Percentiles rank a stretch among this genome's conserved stretches.
phyloP scores from a whole-genome alignment of 257 asterid genomes.

The Solanum clarkiae region DNA sequence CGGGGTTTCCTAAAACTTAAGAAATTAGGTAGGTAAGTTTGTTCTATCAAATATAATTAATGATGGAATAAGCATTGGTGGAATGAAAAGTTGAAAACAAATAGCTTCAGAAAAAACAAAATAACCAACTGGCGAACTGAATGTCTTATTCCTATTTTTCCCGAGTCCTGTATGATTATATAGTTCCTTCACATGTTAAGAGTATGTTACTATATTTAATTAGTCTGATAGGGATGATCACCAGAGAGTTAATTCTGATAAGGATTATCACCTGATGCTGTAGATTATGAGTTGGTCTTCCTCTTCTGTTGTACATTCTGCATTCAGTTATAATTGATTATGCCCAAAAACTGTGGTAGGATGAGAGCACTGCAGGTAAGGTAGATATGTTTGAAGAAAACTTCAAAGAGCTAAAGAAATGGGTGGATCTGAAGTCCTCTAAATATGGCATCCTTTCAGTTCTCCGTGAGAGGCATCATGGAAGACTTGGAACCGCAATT shows the following conservation, averaged over 20 bases:
- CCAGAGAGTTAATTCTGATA: neutral
- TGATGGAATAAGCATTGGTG: neutral
- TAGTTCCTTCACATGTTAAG: neutral
- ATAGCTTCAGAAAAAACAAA: neutral
- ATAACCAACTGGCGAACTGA: neutral
- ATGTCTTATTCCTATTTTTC: neutral
- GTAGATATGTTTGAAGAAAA: constrained; percentile 59
- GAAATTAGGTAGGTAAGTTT: neutral
- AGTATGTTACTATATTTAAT: neutral
- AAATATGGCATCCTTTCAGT: constrained; percentile 61
- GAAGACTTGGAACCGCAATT: constrained; percentile 75
- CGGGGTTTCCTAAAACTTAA: neutral
- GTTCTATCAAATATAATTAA: neutral
- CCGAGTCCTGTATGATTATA: neutral
- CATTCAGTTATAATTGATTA: neutral
- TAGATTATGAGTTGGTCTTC: neutral
- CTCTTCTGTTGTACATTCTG: neutral
- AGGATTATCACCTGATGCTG: neutral
- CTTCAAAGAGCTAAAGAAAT: constrained; percentile 77
- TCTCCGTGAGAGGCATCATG: constrained; percentile 56
- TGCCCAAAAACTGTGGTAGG: constrained; percentile 14
- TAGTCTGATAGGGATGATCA: neutral
- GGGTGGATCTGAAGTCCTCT: constrained; percentile 77
- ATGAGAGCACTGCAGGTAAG: constrained; percentile 22
- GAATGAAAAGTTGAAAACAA: neutral